These are phyloP conservation scores for Grosmannia clavigera DNA, from an alignment of 2,329 filamentous ascomycete genomes.

Conservation along the genomic window DNA sequence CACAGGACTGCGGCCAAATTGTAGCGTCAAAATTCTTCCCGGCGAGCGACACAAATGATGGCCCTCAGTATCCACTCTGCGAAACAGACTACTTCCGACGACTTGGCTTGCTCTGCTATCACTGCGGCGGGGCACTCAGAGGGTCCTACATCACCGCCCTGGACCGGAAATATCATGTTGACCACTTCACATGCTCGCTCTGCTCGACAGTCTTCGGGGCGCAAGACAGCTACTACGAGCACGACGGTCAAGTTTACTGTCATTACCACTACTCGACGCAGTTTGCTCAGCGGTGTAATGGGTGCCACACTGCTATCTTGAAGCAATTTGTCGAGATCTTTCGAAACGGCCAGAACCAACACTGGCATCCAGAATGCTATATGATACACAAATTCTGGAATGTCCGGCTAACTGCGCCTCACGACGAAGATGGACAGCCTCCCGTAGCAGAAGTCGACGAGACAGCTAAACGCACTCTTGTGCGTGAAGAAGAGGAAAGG, in stretches of 20 bases:
- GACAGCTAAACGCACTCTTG: conserved; percentile 54
- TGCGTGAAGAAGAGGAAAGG: conserved; percentile 76
- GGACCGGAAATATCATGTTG: conserved; percentile 96
- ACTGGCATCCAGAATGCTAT: conserved; percentile 99
- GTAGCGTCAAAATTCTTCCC: conserved; percentile 99
- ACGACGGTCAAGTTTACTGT: conserved; percentile 91
- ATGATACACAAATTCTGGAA: conserved; percentile 99
- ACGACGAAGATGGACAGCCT: conserved; percentile 27
- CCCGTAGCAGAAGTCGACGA: conserved; percentile 28
- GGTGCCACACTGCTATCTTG: conserved; percentile 90
- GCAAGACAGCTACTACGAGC: conserved; percentile 97
- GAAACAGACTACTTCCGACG: conserved; percentile 96
- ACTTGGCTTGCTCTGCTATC: conserved; percentile 78
- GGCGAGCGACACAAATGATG: conserved; percentile 77
- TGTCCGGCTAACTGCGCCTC: conserved; percentile 62
- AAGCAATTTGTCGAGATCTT: conserved; percentile 99
- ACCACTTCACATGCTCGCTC: conserved; percentile 96
- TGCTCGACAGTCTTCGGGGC: conserved; percentile 97
- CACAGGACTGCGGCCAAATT: conserved; percentile 90
- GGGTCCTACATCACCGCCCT: conserved; percentile 97
- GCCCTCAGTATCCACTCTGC: conserved; percentile 84
- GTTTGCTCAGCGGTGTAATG: conserved; percentile 91
- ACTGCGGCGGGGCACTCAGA: conserved; percentile 82
- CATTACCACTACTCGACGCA: conserved; percentile 98
- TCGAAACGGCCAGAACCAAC: conserved; percentile 93